phyloP scores from a whole-genome alignment of 2,329 filamentous ascomycete genomes.

The Xylariaceae sp. region DNA sequence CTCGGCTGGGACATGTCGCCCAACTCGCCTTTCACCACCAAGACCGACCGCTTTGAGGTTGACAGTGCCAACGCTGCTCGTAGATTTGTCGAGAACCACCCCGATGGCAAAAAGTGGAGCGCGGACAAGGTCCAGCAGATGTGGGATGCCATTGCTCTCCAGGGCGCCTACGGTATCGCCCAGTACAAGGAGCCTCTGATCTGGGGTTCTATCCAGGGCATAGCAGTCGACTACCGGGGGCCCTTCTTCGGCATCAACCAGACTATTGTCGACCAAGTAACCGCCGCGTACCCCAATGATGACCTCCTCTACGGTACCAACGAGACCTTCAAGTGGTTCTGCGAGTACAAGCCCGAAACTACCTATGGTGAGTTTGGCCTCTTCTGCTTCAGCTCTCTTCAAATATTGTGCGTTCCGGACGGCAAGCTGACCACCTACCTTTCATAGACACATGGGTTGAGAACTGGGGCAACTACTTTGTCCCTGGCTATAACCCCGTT shows the following conservation, averaged over 20 bases:
- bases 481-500: constrained; percentile 22
- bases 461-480: constrained; percentile 20
- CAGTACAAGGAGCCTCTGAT: constrained; percentile 24
- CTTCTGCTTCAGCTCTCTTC: not conserved
- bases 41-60: constrained; percentile 25
- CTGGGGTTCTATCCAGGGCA: constrained; percentile 20
- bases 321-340: constrained; percentile 30
- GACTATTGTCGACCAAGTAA: constrained; percentile 22
- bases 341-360: constrained; percentile 26
- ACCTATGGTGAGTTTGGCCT: constrained; percentile 25
- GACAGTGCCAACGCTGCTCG: constrained; percentile 26
- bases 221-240: constrained; percentile 24
- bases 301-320: constrained; percentile 27
- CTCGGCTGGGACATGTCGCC: constrained; percentile 29
- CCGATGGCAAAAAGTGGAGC: constrained; percentile 23
- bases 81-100: constrained; percentile 21
- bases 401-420: not conserved
- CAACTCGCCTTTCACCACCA: constrained; percentile 20
- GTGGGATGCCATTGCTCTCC: constrained; percentile 26
- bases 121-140: constrained; percentile 22
- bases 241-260: constrained; percentile 21
- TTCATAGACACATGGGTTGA: constrained; percentile 27
- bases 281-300: constrained; percentile 20
- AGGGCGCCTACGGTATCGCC: constrained; percentile 20
- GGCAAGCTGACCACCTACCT: not conserved